phyloP scores from a whole-genome alignment of 495 filamentous ascomycete genomes.

The Hypoxylon cercidicola region DNA sequence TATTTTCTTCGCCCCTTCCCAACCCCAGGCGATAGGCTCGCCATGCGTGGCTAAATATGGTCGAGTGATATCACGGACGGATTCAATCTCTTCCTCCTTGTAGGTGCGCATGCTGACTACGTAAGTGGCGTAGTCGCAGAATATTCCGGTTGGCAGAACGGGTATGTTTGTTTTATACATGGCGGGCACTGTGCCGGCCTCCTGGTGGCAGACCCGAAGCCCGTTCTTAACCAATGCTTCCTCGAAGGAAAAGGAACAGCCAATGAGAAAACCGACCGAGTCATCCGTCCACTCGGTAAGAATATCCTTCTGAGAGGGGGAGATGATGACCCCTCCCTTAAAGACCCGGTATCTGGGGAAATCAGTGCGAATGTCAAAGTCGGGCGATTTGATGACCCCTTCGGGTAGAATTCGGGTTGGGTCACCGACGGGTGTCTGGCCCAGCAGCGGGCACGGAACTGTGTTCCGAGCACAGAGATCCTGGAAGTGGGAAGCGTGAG shows the following conservation, averaged over 20 bases:
- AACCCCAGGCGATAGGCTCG: conserved; percentile 70
- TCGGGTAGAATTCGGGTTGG: conserved; percentile 44
- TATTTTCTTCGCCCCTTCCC: conserved; percentile 58
- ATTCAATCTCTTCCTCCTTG: conserved; percentile 53
- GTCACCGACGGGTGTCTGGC: conserved; percentile 32
- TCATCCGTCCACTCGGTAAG: conserved; percentile 56
- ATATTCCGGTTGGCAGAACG: conserved; percentile 62
- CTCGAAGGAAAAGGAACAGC: conserved; percentile 68
- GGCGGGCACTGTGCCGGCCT: conserved; percentile 52
- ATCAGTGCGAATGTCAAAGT: conserved; percentile 63
- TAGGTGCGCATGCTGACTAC: conserved; percentile 69
- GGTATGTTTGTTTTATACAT: conserved; percentile 66
- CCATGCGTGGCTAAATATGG: conserved; percentile 61
- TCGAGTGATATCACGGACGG: conserved; percentile 60
- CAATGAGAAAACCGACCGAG: conserved; percentile 67
- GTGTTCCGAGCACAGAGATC: conserved; percentile 65
- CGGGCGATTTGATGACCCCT: conserved; percentile 40
- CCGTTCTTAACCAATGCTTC: conserved; percentile 57
- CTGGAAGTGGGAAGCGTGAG: conserved; percentile 63
- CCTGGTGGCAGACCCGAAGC: conserved; percentile 56
- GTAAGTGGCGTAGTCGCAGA: conserved; percentile 52
- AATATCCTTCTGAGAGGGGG: conserved; percentile 48
- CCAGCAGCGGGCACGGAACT: conserved; percentile 66
- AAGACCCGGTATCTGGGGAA: conserved; percentile 66
- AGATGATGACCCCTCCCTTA: conserved; percentile 45